phyloP scores from a whole-genome alignment of 768 basidiomycete species.

The Solioccasus polychromus region DNA sequence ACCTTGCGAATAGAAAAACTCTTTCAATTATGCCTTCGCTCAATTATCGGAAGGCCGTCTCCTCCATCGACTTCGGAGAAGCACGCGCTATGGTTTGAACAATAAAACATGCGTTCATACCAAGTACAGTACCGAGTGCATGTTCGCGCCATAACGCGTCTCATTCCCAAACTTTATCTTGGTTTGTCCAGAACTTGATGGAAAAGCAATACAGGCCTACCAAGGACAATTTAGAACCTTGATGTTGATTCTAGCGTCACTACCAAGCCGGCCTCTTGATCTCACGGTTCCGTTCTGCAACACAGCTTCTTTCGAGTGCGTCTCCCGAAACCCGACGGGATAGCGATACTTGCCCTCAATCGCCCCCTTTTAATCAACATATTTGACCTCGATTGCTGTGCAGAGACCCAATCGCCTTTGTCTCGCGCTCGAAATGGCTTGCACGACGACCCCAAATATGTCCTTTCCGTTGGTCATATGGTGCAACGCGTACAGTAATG shows the following conservation, averaged over 20 bases:
- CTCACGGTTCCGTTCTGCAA: slow-evolving; percentile 35
- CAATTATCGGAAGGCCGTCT: slow-evolving; percentile 8
- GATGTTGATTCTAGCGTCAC: no score
- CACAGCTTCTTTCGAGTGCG: no score
- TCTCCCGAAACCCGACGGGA: slow-evolving; percentile 31
- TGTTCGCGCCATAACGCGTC: slow-evolving; percentile 26
- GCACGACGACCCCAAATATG: slow-evolving; percentile 35
- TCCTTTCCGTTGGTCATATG: no score
- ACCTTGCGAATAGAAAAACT: no score
- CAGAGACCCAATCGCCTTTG: slow-evolving; percentile 35
- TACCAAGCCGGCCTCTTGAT: no score
- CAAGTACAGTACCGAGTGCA: slow-evolving; percentile 4
- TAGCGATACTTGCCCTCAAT: no score
- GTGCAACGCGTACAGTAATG: slow-evolving; percentile 37
- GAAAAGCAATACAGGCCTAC: no score
- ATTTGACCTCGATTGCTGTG: slow-evolving; percentile 39
- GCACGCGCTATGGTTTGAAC: slow-evolving; percentile 25
- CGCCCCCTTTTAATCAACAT: no score
- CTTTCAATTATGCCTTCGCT: slow-evolving; percentile 27
- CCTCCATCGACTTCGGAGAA: slow-evolving; percentile 33
- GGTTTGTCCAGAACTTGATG: slow-evolving; percentile 38
- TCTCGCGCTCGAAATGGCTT: slow-evolving; percentile 33
- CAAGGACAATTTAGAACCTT: no score
- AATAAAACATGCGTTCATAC: not conserved
- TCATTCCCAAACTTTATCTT: slow-evolving; percentile 28